phyloP scores from a whole-genome alignment of 2,329 filamentous ascomycete species.

The Cercospora citrullina region DNA sequence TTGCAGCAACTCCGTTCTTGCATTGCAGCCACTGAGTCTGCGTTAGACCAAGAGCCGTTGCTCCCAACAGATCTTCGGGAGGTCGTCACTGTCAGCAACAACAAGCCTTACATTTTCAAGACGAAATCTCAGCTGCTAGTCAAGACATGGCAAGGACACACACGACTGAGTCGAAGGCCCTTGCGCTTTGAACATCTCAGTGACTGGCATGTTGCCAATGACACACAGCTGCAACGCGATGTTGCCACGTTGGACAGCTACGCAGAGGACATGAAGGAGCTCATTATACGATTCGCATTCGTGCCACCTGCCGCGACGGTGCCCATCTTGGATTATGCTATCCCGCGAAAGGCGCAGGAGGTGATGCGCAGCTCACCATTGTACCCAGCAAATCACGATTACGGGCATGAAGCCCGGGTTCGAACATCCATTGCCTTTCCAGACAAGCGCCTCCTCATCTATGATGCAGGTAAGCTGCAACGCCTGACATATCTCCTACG shows the following conservation, averaged over 20 bases:
- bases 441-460: slow-evolving; percentile 92
- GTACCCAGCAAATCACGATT: slow-evolving; percentile 61
- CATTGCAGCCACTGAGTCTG: slow-evolving; percentile 31
- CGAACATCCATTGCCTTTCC: slow-evolving; percentile 94
- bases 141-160: slow-evolving; percentile 26
- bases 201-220: slow-evolving; percentile 30
- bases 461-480: slow-evolving; percentile 96
- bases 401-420: slow-evolving; percentile 92
- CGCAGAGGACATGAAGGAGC: slow-evolving; percentile 69
- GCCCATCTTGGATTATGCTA: slow-evolving; percentile 38
- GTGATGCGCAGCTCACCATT: slow-evolving; percentile 27
- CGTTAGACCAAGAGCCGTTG: slow-evolving; percentile 27
- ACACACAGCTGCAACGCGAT: slow-evolving; percentile 31
- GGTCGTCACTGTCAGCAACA: slow-evolving; percentile 30
- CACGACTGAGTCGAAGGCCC: slow-evolving; percentile 26
- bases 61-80: slow-evolving; percentile 37
- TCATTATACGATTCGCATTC: slow-evolving; percentile 85
- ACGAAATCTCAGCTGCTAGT: slow-evolving; percentile 18
- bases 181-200: slow-evolving; percentile 31
- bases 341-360: slow-evolving; percentile 31
- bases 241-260: slow-evolving; percentile 70
- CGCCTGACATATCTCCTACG: slow-evolving; percentile 82
- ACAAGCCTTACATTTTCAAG: slow-evolving; percentile 23
- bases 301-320: slow-evolving; percentile 87
- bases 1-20: slow-evolving; percentile 33